Percentiles rank a stretch among this genome's conserved stretches.
Evolutionary conservation across 139 green algal genomes (phyloP).

Genomic region (Monoraphidium neglectum): DNA sequence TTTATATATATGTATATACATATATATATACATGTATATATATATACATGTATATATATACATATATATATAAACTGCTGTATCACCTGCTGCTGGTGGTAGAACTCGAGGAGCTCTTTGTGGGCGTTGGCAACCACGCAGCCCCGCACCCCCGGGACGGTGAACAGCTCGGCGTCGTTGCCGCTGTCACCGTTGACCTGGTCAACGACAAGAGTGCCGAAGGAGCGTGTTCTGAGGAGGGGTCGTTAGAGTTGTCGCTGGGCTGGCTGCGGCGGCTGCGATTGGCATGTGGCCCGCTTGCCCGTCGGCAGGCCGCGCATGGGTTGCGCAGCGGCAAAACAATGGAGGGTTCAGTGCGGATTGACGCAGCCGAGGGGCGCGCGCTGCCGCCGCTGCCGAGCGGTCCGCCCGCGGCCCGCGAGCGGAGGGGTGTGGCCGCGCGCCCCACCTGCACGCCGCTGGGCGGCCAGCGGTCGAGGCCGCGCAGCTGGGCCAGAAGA

Average conservation of each 20-base stretch:
- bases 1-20: too few species aligned
- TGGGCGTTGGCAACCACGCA: slow-evolving; percentile 91
- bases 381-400: background rate
- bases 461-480: slow-evolving; percentile 4
- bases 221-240: too few species aligned
- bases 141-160: slow-evolving; percentile 71
- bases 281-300: too few species aligned
- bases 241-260: too few species aligned
- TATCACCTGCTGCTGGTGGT: slow-evolving; percentile 40
- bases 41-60: background rate
- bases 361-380: too few species aligned
- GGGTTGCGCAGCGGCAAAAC: too few species aligned
- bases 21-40: too few species aligned
- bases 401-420: slow-evolving; percentile 5
- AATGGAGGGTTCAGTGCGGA: too few species aligned
- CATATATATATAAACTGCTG: background rate
- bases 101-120: slow-evolving; percentile 78
- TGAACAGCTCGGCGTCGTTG: slow-evolving; percentile 94
- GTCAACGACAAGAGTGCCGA: background rate
- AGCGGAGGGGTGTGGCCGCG: background rate
- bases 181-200: slow-evolving; percentile 93
- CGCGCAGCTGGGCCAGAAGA: slow-evolving; percentile 55
- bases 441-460: slow-evolving; percentile 38
- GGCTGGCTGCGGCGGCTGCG: too few species aligned
- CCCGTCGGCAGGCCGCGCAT: too few species aligned